Evolutionary conservation across 306 rosid species (phyloP).

Genomic region (Ammopiptanthus mongolicus): DNA sequence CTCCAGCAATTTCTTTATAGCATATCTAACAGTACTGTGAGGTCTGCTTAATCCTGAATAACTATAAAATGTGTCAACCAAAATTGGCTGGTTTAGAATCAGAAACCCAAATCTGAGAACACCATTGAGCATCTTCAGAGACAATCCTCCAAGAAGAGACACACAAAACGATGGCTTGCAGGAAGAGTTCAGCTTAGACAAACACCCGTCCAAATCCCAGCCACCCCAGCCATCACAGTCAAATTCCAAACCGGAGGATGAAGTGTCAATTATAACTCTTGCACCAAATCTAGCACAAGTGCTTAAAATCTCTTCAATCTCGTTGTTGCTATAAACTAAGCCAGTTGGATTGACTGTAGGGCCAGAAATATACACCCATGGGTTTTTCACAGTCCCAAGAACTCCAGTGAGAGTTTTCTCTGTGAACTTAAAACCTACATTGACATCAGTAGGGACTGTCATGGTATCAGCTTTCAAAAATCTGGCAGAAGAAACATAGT

Average conservation of each 20-base stretch:
- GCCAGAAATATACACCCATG: conserved; percentile 94
- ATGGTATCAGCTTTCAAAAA: conserved; percentile 70
- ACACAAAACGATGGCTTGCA: conserved; percentile 60
- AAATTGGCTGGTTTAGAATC: conserved; percentile 52
- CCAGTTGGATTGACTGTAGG: conserved; percentile 96
- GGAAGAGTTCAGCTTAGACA: conserved; percentile 50
- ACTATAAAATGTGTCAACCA: conserved; percentile 61
- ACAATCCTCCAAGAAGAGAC: conserved; percentile 85
- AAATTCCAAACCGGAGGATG: conserved; percentile 94
- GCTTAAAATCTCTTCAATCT: conserved; percentile 56
- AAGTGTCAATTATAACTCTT: conserved; percentile 82
- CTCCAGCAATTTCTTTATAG: conserved; percentile 75
- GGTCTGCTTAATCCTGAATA: conserved; percentile 84
- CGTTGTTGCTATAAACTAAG: conserved; percentile 63
- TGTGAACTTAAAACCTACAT: conserved; percentile 69
- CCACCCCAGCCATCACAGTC: conserved; percentile 69
- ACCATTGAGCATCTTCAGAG: conserved; percentile 69
- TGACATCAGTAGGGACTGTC: conserved; percentile 53
- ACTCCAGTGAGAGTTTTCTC: conserved; percentile 45
- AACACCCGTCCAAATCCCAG: conserved; percentile 68
- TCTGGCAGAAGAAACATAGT: conserved; percentile 77
- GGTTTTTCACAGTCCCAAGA: conserved; percentile 58
- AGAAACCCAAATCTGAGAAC: conserved; percentile 81
- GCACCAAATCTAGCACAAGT: conserved; percentile 82
- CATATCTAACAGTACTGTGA: conserved; percentile 82